Conservation (phyloP, 352 stramenopile genomes). For the Phytophthora brassicae region DNA sequence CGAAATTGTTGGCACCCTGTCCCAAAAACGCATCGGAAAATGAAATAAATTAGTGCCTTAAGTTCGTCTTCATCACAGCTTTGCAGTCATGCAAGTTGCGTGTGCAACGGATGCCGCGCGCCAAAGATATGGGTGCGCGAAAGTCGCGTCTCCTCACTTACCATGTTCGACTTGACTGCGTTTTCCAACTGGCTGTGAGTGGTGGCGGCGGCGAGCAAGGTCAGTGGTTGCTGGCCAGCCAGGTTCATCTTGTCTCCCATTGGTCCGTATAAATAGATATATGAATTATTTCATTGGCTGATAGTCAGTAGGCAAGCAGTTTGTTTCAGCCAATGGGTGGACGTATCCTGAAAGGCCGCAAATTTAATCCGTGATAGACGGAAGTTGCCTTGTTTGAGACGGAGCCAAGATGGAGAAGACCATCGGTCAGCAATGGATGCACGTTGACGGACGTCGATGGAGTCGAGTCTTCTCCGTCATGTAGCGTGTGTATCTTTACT, state of each 20-base stretch:
- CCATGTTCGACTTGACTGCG: conserved; percentile 38
- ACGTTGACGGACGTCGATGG: conserved; percentile 17
- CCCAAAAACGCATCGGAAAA: neutral
- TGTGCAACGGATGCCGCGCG: conserved; percentile 1
- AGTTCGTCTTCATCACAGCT: neutral
- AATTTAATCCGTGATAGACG: neutral
- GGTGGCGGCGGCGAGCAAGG: conserved; percentile 9
- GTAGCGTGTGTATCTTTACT: conserved; percentile 5
- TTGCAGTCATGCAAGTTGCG: conserved; percentile 15
- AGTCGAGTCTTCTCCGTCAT: conserved; percentile 24
- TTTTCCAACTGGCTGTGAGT: conserved; percentile 40
- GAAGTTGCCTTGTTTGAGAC: conserved; percentile 22
- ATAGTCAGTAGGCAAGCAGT: neutral
- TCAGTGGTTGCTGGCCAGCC: conserved; percentile 38
- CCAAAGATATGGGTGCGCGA: neutral
- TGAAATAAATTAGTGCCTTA: conserved; percentile 27
- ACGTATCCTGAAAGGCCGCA: conserved; percentile 8
- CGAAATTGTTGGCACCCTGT: conserved; percentile 75
- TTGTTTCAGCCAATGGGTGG: conserved; percentile 19
- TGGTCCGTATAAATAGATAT: conserved; percentile 21
- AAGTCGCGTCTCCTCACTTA: conserved; percentile 20
- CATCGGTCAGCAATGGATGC: conserved; percentile 9
- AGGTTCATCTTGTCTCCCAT: conserved; percentile 19
- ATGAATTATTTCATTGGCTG: neutral
- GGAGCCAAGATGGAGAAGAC: conserved; percentile 22